Evolutionary conservation across 768 basidiomycete genomes (phyloP), one percentile per base, ranked within the genome.

Genomic region (Russula earlei): DNA sequence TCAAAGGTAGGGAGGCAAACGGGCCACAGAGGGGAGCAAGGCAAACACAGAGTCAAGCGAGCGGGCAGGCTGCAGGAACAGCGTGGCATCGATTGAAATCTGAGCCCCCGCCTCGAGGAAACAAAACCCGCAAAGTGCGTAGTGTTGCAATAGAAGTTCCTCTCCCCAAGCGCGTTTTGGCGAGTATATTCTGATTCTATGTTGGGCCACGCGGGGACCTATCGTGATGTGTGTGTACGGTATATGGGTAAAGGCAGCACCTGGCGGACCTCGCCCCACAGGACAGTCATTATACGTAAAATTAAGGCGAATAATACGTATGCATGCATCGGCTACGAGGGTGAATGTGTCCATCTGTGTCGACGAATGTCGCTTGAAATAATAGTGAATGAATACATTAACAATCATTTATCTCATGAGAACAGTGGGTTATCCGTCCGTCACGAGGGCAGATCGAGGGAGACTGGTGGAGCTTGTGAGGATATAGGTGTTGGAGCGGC

Each of bases 401-500:
- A 20, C 31, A 22, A 27, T 43, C 49, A 40, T 15, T n/a, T 3
- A 44, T 38, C 49, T 45, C 49, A 56, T 49, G 55, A 10, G 27
- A n/a, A n/a, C n/a, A n/a, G n/a, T n/a, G n/a, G n/a, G n/a, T n/a
- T n/a, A n/a, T 49, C 27, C 45, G 37, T 48, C 19, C 15, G 33
- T 57, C 56, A 47, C 31, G 50, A 46, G 47, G 20, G 27, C 25
- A 33, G 38, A 31, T 33, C n/a, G 19, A 38, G 40, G 11, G 40
- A 41, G n/a, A 5, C 19, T 8, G 49, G 40, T 29, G 51, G 33
- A 20, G 52, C 34, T 20, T 31, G 56, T 2, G 65, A 52, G 34
- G 71, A 42, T 48, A 67, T 72, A 58, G 67, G 60, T 12, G 58
- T 42, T 15, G 57, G 58, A 38, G 68, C 61, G 43, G 71, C 60